A percentile compares a stretch with the other conserved stretches of the same genome.
phyloP scores from a whole-genome alignment of 192 early-diverging fungal species.

The Umbelopsis vinacea region DNA sequence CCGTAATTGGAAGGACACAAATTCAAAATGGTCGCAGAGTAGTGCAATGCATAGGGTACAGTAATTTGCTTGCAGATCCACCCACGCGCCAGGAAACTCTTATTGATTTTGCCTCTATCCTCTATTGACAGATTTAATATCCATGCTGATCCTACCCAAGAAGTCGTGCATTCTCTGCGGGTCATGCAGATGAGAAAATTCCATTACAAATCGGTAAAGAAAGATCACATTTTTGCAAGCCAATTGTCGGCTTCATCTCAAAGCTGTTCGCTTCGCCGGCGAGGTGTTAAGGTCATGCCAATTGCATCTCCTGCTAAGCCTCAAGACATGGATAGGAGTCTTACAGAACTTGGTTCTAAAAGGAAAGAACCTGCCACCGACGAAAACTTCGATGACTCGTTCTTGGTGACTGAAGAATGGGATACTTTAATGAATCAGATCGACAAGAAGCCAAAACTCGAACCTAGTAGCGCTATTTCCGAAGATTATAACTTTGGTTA shows the following conservation, averaged over 20 bases:
- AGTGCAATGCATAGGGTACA: conserved; percentile 12
- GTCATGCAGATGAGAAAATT: conserved; percentile 1
- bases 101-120: neutral
- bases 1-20: conserved; percentile 10
- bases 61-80: neutral
- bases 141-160: conserved; percentile 4
- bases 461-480: neutral
- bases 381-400: conserved; percentile 11
- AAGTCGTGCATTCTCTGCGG: neutral
- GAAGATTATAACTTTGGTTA: neutral
- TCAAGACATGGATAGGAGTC: neutral
- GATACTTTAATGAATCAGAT: neutral
- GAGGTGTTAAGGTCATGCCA: neutral
- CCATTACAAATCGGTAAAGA: neutral
- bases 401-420: neutral
- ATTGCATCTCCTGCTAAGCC: neutral
- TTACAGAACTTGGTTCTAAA: neutral
- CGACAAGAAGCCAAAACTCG: conserved; percentile 8
- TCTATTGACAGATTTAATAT: conserved; percentile 1
- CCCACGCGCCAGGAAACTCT: neutral
- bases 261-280: neutral
- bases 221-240: neutral
- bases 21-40: neutral
- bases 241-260: neutral
- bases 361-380: neutral